Conservation (phyloP, 768 basidiomycete genomes). For the Suillus plorans region DNA sequence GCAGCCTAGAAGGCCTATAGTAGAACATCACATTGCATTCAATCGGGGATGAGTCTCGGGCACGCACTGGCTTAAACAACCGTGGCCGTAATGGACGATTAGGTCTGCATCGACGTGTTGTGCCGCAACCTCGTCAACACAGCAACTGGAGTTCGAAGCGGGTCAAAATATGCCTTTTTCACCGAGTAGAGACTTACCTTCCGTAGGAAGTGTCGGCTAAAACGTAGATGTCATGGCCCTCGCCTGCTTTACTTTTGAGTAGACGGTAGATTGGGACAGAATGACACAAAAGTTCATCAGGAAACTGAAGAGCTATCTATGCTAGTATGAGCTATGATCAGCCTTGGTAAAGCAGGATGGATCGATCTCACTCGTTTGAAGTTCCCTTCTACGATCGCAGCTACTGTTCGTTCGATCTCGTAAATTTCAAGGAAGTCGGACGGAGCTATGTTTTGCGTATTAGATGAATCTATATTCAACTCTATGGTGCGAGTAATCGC, state of each 20-base stretch:
- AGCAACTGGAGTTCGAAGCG: constrained; percentile 55
- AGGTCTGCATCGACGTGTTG: constrained; percentile 91
- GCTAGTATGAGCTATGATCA: not conserved
- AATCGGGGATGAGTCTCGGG: not conserved
- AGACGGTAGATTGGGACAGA: constrained; percentile 80
- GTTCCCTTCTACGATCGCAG: constrained; percentile 56
- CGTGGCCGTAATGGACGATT: constrained; percentile 94
- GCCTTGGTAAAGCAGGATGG: not conserved
- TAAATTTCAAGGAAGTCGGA: constrained; percentile 64
- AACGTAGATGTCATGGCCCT: constrained; percentile 68
- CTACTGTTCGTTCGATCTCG: constrained; percentile 68
- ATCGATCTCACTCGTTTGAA: constrained; percentile 64
- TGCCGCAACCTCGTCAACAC: constrained; percentile 94
- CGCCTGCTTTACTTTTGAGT: constrained; percentile 52
- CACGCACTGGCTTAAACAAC: constrained; percentile 88
- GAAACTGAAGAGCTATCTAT: constrained; percentile 91
- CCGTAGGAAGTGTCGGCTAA: constrained; percentile 99
- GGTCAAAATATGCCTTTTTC: constrained; percentile 6
- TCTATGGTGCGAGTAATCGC: constrained; percentile 58
- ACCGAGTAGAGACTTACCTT: constrained; percentile 53
- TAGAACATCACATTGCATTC: constrained; percentile 1
- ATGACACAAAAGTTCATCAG: constrained; percentile 86
- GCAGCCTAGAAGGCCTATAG: constrained; percentile 77
- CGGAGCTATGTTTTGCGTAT: constrained; percentile 23
- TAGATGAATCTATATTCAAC: constrained; percentile 39